These are phyloP conservation scores for Mycena sanguinolenta DNA, from an alignment of 768 basidiomycete species.

Conservation along the genomic window DNA sequence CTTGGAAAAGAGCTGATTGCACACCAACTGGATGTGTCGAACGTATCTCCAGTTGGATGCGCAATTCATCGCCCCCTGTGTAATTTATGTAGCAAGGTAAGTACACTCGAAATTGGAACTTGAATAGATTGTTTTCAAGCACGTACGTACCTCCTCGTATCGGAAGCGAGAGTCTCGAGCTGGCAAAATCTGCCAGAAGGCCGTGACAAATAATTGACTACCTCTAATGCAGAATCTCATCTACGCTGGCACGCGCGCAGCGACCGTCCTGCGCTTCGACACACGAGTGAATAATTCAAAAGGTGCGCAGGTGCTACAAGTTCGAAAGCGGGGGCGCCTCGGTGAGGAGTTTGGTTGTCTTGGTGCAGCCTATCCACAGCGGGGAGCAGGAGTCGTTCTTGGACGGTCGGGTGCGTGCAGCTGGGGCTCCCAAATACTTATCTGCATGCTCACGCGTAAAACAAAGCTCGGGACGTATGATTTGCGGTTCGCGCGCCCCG, in stretches of 20 bases:
- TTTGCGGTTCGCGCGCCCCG: slow-evolving; percentile 28
- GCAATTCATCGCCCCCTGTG: too few species aligned
- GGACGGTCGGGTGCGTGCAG: slow-evolving; percentile 28
- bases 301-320: not conserved
- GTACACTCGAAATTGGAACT: too few species aligned
- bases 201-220: too few species aligned
- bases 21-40: too few species aligned
- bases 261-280: slow-evolving; percentile 32
- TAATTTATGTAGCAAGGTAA: too few species aligned
- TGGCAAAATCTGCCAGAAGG: too few species aligned
- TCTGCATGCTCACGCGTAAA: not conserved
- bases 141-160: too few species aligned
- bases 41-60: too few species aligned
- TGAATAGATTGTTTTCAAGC: too few species aligned
- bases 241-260: slow-evolving; percentile 32
- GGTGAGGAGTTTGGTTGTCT: slow-evolving; percentile 41
- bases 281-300: slow-evolving; percentile 15
- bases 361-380: slow-evolving; percentile 36
- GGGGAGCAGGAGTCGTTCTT: slow-evolving; percentile 45
- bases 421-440: slow-evolving; percentile 49
- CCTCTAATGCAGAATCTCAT: slow-evolving; percentile 29
- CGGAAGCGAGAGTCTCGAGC: too few species aligned
- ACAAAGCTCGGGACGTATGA: slow-evolving; percentile 27
- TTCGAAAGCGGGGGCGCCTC: slow-evolving; percentile 14
- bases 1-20: too few species aligned